phyloP scores from a whole-genome alignment of 805 yeast genomes.

The Novakomyces olei region DNA sequence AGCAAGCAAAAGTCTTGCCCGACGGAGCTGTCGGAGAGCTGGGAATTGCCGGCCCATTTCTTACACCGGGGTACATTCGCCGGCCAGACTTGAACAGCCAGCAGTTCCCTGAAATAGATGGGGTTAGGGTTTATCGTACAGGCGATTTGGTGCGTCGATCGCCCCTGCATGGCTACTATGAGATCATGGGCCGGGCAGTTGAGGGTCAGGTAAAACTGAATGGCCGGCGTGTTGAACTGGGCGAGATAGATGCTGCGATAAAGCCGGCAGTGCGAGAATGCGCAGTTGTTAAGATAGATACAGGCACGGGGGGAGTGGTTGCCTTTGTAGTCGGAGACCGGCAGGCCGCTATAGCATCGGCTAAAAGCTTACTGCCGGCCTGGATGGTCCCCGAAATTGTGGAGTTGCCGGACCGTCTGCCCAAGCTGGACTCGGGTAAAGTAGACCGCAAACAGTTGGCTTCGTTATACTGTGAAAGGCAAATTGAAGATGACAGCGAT shows the following conservation, averaged over 20 bases:
- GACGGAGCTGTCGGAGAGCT: conserved; percentile 13
- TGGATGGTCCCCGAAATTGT: conserved; percentile 9
- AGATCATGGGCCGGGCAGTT: conserved; percentile 11
- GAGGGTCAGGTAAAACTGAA: conserved; percentile 15
- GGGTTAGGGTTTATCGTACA: conserved; percentile 10
- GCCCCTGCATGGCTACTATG: conserved; percentile 10
- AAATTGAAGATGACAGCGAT: no score
- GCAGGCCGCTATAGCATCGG: conserved; percentile 4
- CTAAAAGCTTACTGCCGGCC: conserved; percentile 6
- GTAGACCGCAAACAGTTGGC: conserved; percentile 7
- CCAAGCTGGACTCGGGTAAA: conserved; percentile 11
- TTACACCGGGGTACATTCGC: conserved; percentile 13
- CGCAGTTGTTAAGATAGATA: conserved; percentile 4
- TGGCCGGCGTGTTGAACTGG: conserved; percentile 15
- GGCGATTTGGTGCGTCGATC: no score
- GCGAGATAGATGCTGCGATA: conserved; percentile 13
- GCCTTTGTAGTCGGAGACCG: conserved; percentile 5
- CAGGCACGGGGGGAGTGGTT: conserved; percentile 4
- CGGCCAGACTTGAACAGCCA: conserved; percentile 10
- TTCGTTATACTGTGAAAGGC: no score
- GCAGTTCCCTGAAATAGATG: conserved; percentile 6
- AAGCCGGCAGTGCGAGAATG: conserved; percentile 2
- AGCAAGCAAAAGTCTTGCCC: conserved; percentile 8
- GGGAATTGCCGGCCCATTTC: conserved; percentile 13
- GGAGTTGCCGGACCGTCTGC: conserved; percentile 6